Evolutionary conservation across 2,329 filamentous ascomycete genomes (phyloP).

Genomic region (Proliferodiscus dingleyae): DNA sequence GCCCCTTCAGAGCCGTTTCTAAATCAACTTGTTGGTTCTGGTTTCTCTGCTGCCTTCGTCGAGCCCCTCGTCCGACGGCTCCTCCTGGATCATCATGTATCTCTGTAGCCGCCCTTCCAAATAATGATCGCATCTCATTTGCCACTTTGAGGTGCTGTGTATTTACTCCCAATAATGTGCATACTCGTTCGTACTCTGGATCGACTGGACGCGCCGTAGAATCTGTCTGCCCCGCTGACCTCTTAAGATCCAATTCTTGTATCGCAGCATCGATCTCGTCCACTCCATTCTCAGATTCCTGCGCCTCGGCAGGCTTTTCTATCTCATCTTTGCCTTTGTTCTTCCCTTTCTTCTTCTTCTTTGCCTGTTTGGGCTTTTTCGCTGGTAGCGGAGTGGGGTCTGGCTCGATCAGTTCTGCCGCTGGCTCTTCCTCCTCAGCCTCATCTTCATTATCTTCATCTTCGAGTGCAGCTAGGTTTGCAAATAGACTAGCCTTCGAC

Average conservation of each 20-base stretch:
- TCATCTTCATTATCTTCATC: slow-evolving; percentile 30
- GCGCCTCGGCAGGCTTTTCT: slow-evolving; percentile 23
- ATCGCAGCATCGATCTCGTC: slow-evolving; percentile 66
- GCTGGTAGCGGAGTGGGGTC: slow-evolving; percentile 27
- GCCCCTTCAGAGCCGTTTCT: slow-evolving; percentile 35
- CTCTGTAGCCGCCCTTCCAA: slow-evolving; percentile 59
- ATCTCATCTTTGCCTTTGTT: slow-evolving; percentile 38
- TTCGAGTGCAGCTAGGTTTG: slow-evolving; percentile 44
- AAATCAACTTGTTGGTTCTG: slow-evolving; percentile 38
- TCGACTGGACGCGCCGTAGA: slow-evolving; percentile 20
- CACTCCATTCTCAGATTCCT: slow-evolving; percentile 33
- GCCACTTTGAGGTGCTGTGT: slow-evolving; percentile 74
- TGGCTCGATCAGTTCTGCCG: slow-evolving; percentile 27
- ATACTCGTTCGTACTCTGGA: slow-evolving; percentile 41
- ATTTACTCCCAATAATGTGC: slow-evolving; percentile 55
- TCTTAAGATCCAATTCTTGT: slow-evolving; percentile 49
- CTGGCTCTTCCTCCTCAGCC: slow-evolving; percentile 30
- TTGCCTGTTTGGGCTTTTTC: slow-evolving; percentile 55
- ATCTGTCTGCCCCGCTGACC: slow-evolving; percentile 9
- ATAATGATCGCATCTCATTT: slow-evolving; percentile 83
- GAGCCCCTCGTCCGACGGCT: slow-evolving; percentile 33
- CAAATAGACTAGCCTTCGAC: slow-evolving; percentile 48
- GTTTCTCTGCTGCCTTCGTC: slow-evolving; percentile 38
- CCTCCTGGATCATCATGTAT: slow-evolving; percentile 44
- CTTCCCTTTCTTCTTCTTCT: slow-evolving; percentile 57